These are phyloP conservation scores for Phylloporus arenicola DNA, from an alignment of 768 basidiomycete genomes.

Conservation along the genomic window DNA sequence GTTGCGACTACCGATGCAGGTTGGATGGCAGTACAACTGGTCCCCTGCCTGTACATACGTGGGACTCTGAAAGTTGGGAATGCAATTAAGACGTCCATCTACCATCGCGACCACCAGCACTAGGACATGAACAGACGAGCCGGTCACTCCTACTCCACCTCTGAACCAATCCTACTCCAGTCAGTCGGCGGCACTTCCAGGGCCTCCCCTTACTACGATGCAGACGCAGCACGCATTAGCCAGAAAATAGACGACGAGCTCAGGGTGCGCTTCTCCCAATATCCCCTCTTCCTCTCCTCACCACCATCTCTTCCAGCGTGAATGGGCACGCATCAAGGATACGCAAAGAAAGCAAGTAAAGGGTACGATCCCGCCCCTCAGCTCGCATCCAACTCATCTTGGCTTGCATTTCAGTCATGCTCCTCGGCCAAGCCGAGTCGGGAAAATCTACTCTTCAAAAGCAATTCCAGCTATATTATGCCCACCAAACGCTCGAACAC, in stretches of 20 bases:
- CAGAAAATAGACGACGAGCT: conserved; percentile 54
- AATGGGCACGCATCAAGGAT: conserved; percentile 43
- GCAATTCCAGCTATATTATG: conserved; percentile 79
- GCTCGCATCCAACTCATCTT: conserved; percentile 3
- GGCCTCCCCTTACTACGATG: conserved; percentile 35
- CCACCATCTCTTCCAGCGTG: conserved; percentile 37
- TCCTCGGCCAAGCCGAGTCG: conserved; percentile 75
- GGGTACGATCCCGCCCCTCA: conserved; percentile 31
- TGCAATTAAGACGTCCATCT: conserved; percentile 27
- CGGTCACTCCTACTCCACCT: conserved; percentile 26
- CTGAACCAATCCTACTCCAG: conserved; percentile 29
- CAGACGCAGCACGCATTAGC: conserved; percentile 43
- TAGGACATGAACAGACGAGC: conserved; percentile 25
- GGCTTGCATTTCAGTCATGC: conserved; percentile 45
- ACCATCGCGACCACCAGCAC: conserved; percentile 9
- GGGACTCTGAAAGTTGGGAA: conserved; percentile 29
- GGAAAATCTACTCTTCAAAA: conserved; percentile 84
- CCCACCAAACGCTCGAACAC: conserved; percentile 60
- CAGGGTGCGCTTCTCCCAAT: conserved; percentile 33
- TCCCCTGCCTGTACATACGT: conserved; percentile 35
- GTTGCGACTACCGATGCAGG: conserved; percentile 14
- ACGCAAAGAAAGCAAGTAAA: conserved; percentile 47
- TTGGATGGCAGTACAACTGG: conserved; percentile 28
- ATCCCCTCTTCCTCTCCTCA: not conserved
- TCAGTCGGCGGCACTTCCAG: conserved; percentile 27